Conservation (phyloP, 2,329 filamentous ascomycete genomes). For the Penicillium sp. region DNA sequence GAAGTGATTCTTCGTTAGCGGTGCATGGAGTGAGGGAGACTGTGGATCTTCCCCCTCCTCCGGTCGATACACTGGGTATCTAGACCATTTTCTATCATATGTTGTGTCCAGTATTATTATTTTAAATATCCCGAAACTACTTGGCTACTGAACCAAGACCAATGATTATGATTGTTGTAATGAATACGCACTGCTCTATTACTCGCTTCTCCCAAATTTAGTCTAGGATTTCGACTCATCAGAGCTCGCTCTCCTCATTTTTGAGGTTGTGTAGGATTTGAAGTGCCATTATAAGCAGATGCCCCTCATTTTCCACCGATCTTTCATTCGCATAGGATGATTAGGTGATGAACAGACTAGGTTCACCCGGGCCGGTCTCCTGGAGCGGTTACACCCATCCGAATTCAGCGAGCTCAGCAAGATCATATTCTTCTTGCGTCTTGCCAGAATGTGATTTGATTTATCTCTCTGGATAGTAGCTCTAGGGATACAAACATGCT, state of each 20-base stretch:
- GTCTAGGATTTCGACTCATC: not conserved
- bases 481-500: not conserved
- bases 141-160: constrained; percentile 23
- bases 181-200: not conserved
- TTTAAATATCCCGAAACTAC: constrained; percentile 9
- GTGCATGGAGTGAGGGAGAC: not conserved
- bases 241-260: too few species aligned
- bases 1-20: constrained; percentile 23
- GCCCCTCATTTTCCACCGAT: not conserved
- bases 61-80: constrained; percentile 1
- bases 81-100: not conserved
- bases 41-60: not conserved
- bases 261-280: too few species aligned
- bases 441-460: not conserved
- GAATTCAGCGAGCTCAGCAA: not conserved
- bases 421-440: not conserved
- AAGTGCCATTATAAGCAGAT: too few species aligned
- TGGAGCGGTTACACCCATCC: not conserved
- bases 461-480: too few species aligned
- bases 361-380: not conserved
- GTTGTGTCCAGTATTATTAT: not conserved
- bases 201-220: not conserved
- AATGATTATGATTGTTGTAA: constrained; percentile 26
- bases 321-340: not conserved
- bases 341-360: not conserved